Evolutionary conservation across 1,284 basidiomycete genomes (phyloP), one percentile per base, ranked within the genome.

Genomic region (Xerocomus amazonicus): DNA sequence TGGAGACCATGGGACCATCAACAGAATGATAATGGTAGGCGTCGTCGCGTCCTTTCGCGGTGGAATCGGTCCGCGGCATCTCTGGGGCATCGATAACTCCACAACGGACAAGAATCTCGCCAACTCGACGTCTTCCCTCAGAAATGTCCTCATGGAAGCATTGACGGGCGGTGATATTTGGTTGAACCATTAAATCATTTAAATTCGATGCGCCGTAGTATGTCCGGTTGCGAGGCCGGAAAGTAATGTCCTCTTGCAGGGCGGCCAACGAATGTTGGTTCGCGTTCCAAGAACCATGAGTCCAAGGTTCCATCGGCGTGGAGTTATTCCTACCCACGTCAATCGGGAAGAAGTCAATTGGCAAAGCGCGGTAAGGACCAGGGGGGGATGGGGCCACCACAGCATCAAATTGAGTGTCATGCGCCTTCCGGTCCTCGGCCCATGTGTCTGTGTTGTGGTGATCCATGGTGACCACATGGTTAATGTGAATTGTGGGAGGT

Each of bases 381-480:
- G 52, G 52, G 43, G 56, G 46, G 40, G 53, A 39, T 13, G 56
- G 48, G 37, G 48, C 19, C 9, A 34, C 41, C 39, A 46, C 51
- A 52, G 48, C 54, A 50, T 43, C 41, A 35, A 44, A 17, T 40
- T 45, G 43, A 17, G 36, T 51, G 54, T 58, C 48, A 41, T 51
- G 54, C 39, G 33, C 32, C 33, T 50, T 45, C 19, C 40, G 29
- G 53, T 47, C 47, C 27, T 41, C 48, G 9, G 36, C 6, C 54
- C 68, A 69, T 50, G 67, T 45, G 52, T 54, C 48, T 32, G 23
- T 53, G 53, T 66, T 66, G 64, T 68, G 64, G 65, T 48, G 16
- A 47, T 46, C 41, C 45, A 35, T 44, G 34, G 46, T 33, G 32
- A 47, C 59, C 67, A 66, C 53, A 62, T 54, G 59, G 34, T 43